Evolutionary conservation across 2,329 filamentous ascomycete species (phyloP).

Genomic region (Xylaria sp.): DNA sequence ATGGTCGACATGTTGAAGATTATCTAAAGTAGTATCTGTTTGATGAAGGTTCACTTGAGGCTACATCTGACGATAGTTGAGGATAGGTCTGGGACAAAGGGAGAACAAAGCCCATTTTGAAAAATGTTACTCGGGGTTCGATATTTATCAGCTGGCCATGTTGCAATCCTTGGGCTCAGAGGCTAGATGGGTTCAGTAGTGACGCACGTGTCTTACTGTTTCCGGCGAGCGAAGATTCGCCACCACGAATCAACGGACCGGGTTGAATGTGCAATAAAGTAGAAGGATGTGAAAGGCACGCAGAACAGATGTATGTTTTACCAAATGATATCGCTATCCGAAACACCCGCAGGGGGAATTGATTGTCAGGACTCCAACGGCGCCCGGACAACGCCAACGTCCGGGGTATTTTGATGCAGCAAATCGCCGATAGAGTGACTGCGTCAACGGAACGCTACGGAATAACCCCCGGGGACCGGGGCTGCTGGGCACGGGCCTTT

Average conservation of each 20-base stretch:
- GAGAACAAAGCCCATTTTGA: not conserved
- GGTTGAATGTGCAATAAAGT: not conserved
- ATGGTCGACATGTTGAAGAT: constrained; percentile 30
- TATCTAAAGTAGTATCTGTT: not conserved
- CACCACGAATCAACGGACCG: not conserved
- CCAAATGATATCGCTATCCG: not conserved
- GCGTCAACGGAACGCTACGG: too few relatives aligned
- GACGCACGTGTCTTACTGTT: constrained; percentile 7
- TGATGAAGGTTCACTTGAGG: not conserved
- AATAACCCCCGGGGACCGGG: too few relatives aligned
- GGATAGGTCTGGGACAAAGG: not conserved
- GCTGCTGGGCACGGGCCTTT: too few relatives aligned
- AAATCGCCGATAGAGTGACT: not conserved
- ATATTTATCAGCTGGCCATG: not conserved
- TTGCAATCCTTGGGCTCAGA: not conserved
- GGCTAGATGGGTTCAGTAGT: not conserved
- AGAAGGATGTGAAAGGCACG: too few relatives aligned
- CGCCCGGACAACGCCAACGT: not conserved
- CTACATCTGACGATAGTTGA: not conserved
- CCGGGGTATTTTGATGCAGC: not conserved
- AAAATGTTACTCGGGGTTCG: too few relatives aligned
- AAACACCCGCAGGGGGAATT: not conserved
- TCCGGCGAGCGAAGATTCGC: not conserved
- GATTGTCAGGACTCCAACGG: not conserved
- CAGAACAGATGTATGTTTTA: not conserved